These are phyloP conservation scores for Fulvia fulva DNA, from an alignment of 2,329 filamentous ascomycete species.

Conservation along the genomic window DNA sequence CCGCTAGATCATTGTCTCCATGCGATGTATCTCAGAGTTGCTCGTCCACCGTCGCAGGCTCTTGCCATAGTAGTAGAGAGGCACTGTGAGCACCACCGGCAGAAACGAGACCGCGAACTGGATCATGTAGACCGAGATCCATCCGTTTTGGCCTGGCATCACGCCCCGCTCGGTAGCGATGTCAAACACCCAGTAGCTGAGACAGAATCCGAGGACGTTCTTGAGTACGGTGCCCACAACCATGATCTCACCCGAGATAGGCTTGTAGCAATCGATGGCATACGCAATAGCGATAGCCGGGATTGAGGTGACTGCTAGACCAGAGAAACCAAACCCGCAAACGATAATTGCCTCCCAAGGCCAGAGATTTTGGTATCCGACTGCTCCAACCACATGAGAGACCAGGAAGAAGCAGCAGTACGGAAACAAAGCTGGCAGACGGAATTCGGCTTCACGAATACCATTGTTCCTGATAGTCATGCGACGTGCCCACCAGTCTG, in stretches of 20 bases:
- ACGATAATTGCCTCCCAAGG: conserved; percentile 49
- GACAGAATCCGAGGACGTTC: conserved; percentile 42
- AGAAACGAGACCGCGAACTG: conserved; percentile 41
- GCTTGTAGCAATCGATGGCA: conserved; percentile 46
- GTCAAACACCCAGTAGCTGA: conserved; percentile 42
- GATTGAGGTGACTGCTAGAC: conserved; percentile 40
- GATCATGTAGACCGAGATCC: conserved; percentile 42
- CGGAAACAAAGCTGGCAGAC: conserved; percentile 52
- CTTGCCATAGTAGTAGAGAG: conserved; percentile 43
- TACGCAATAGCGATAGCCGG: conserved; percentile 45
- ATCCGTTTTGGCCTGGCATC: conserved; percentile 28
- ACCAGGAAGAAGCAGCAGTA: conserved; percentile 51
- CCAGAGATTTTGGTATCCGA: conserved; percentile 49
- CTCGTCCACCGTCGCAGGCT: conserved; percentile 38
- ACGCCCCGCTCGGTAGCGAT: conserved; percentile 28
- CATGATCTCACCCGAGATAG: conserved; percentile 46
- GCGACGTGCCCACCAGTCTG: conserved; percentile 49
- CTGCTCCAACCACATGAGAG: conserved; percentile 45
- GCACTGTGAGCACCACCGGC: conserved; percentile 38
- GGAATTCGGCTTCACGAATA: conserved; percentile 58
- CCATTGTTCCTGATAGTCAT: conserved; percentile 53
- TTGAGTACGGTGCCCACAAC: conserved; percentile 44
- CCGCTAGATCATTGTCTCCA: conserved; percentile 34
- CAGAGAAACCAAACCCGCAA: conserved; percentile 46
- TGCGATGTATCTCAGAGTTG: conserved; percentile 35